phyloP scores from a whole-genome alignment of 2,329 filamentous ascomycete genomes.

The Emericellopsis atlantica region DNA sequence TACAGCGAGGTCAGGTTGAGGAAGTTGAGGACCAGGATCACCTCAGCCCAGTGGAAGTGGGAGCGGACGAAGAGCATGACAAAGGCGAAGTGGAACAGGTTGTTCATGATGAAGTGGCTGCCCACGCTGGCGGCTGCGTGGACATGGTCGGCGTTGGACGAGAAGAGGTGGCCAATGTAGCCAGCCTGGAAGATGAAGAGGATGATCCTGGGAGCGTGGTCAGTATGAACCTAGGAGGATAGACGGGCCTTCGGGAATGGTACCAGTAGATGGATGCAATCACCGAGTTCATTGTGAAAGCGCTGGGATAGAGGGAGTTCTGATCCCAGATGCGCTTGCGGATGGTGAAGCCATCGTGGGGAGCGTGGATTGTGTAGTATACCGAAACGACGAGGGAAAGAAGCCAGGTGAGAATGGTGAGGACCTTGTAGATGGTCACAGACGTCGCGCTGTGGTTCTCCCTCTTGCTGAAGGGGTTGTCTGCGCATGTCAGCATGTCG shows the following conservation, averaged over 20 bases:
- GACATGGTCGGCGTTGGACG: slow-evolving; percentile 46
- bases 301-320: slow-evolving; percentile 53
- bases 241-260: too few species aligned
- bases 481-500: slow-evolving; percentile 20
- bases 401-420: slow-evolving; percentile 64
- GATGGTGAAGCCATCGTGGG: slow-evolving; percentile 46
- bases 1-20: slow-evolving; percentile 69
- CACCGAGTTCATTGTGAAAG: slow-evolving; percentile 60
- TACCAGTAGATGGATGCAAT: slow-evolving; percentile 67
- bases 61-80: slow-evolving; percentile 71
- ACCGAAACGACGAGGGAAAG: slow-evolving; percentile 59
- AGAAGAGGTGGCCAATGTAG: slow-evolving; percentile 70
- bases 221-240: too few species aligned
- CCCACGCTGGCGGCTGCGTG: slow-evolving; percentile 65
- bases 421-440: slow-evolving; percentile 61
- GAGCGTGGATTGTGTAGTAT: slow-evolving; percentile 58
- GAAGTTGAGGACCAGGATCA: slow-evolving; percentile 70
- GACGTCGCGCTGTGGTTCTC: slow-evolving; percentile 50
- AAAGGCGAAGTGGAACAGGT: slow-evolving; percentile 70
- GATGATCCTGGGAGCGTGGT: slow-evolving; percentile 38
- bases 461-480: slow-evolving; percentile 65
- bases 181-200: slow-evolving; percentile 64
- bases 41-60: slow-evolving; percentile 62
- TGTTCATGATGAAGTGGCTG: slow-evolving; percentile 75
- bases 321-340: slow-evolving; percentile 63